A percentile compares a stretch with the other conserved stretches of the same genome.
phyloP scores from a whole-genome alignment of 202 grass and related monocot species.

The Carex arenaria region DNA sequence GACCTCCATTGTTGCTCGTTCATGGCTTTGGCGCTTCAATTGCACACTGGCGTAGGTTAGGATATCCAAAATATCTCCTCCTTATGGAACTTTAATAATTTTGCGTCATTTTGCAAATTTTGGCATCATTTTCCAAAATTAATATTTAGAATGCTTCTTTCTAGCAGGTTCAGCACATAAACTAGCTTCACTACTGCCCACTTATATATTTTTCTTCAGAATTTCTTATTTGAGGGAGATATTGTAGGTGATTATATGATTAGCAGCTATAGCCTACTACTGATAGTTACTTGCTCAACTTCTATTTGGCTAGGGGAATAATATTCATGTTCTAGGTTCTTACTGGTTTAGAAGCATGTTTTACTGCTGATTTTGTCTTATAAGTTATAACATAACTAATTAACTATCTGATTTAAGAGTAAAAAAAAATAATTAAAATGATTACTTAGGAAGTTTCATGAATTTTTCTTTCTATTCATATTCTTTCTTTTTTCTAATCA shows the following conservation, averaged over 20 bases:
- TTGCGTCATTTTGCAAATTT: not conserved
- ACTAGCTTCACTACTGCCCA: not conserved
- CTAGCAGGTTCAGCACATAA: not conserved
- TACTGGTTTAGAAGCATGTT: slow-evolving; percentile 6
- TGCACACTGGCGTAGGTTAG: slow-evolving; percentile 88
- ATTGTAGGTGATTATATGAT: not conserved
- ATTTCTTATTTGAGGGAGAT: not conserved
- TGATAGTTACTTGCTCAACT: not conserved
- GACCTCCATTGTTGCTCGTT: slow-evolving; percentile 72
- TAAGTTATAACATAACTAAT: not conserved
- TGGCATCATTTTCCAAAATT: not conserved
- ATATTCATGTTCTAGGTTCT: not conserved
- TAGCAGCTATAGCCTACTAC: not conserved
- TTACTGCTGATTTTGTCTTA: not conserved
- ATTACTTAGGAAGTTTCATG: not conserved
- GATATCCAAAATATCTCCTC: not conserved
- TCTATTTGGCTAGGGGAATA: not conserved
- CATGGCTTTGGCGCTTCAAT: slow-evolving; percentile 94
- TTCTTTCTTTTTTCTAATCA: not conserved
- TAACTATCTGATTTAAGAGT: not conserved
- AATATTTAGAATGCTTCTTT: not conserved
- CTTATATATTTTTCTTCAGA: not conserved
- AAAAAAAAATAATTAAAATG: not conserved
- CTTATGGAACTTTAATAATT: not conserved
- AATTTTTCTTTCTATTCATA: not conserved